Percentiles rank a stretch among this genome's conserved stretches.
These are phyloP conservation scores for Colletotrichum eremochloae DNA, from an alignment of 2,329 filamentous ascomycete species.

Conservation along the genomic window DNA sequence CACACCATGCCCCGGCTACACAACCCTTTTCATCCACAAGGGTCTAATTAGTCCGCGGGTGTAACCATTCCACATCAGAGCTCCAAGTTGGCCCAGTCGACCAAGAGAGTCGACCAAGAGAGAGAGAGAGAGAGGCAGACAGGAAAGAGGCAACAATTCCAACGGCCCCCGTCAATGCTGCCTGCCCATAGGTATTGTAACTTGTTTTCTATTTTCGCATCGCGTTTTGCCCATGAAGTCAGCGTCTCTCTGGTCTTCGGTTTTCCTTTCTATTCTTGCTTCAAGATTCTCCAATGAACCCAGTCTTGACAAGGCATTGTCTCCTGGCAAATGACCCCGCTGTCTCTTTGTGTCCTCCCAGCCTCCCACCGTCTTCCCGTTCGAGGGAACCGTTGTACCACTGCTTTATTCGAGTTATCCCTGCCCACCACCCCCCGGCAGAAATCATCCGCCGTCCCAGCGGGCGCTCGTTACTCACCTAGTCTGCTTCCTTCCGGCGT, in stretches of 20 bases:
- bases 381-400: constrained; percentile 21
- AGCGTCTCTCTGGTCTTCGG: background rate
- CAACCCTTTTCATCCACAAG: background rate
- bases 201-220: constrained; percentile 1
- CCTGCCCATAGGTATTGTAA: background rate
- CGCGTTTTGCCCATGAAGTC: background rate
- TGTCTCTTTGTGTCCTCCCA: constrained; percentile 4
- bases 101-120: background rate
- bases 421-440: background rate
- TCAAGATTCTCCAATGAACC: background rate
- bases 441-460: constrained; percentile 9
- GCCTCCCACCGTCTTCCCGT: background rate
- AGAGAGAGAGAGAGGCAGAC: too few relatives aligned
- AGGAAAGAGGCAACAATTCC: constrained; percentile 30
- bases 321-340: background rate
- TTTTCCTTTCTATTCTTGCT: background rate
- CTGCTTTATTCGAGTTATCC: constrained; percentile 28
- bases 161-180: background rate
- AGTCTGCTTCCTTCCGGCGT: constrained; percentile 22
- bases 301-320: background rate
- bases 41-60: background rate
- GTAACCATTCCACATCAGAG: constrained; percentile 5
- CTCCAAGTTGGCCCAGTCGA: background rate
- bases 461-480: constrained; percentile 24
- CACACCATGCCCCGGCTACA: background rate